Base-by-base conservation (phyloP, 2,329 filamentous ascomycete species). In the Tolypocladium cylindrosporum region DNA sequence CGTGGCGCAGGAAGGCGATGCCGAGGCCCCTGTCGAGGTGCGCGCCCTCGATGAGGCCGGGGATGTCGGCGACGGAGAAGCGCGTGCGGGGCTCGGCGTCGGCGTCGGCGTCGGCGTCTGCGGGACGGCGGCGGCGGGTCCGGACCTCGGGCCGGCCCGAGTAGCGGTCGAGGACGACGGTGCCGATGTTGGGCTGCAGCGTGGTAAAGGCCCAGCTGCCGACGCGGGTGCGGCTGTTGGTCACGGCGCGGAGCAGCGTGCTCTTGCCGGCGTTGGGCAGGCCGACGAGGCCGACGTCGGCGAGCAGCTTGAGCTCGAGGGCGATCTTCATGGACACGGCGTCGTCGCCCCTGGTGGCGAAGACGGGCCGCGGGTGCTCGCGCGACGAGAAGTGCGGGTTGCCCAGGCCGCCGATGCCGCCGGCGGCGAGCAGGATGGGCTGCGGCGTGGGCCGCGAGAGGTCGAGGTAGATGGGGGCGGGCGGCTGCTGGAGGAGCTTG, bases 141-240 rank as follows among this genome's bases (percentile, higher is more conserved):
- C 70, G 72, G 52, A 81, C 71, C 7, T 75, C 58, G 1, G 91
- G 90, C 0, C 90, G 84, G 2, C 92, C 91, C 59, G 85, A 86
- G 75, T 94, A 84, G 69, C 92, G 84, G 71, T 99, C 94, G 13
- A 99, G 82, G 16, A 97, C 88, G 8, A 99, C 91, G 0, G 94
- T 99, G 55, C 94, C 94, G 57, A 99, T 95, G 65, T 96, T 97
- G 3, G 94, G 94, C 64, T 92, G 88, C 10, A 99, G 79, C 0
- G 94, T 99, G 3, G 94, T 99, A 71, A 99, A 99, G 11, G 91
- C 93, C 94, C 94, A 99, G 70, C 89, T 87, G 45, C 94, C 94
- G 37, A 99, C 86, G 43, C 94, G 84, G 1, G 94, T 90, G 60
- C 91, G 87, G 69, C 90, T 95, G 71, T 92, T 92, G 66, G 87